phyloP scores from a whole-genome alignment of 768 basidiomycete species.

The Mrakia blollopis region DNA sequence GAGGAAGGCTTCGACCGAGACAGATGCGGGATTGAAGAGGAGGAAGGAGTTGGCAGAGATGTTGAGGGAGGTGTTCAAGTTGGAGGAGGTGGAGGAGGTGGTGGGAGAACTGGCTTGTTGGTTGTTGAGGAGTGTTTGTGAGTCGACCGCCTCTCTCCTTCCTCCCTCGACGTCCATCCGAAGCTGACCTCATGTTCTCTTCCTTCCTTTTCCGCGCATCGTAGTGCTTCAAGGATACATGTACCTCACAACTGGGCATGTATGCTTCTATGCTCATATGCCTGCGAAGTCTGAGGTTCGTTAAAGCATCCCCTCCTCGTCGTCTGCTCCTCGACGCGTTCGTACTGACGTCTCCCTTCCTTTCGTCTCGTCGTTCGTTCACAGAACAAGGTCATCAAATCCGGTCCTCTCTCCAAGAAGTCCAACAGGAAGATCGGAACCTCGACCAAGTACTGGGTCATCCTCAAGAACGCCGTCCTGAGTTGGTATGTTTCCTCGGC shows the following conservation, averaged over 20 bases:
- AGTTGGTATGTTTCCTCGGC: conserved; percentile 96
- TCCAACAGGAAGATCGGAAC: conserved; percentile 74
- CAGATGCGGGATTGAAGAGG: conserved; percentile 14
- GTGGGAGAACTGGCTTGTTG: conserved; percentile 87
- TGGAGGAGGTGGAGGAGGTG: conserved; percentile 77
- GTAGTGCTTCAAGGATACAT: conserved; percentile 93
- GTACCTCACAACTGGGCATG: conserved; percentile 85
- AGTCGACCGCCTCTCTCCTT: conserved; percentile 45
- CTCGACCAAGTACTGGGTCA: conserved; percentile 94
- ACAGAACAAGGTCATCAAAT: conserved; percentile 88
- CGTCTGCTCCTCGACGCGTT: background rate
- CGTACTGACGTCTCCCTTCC: background rate
- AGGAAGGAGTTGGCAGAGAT: conserved; percentile 69
- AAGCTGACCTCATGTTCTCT: background rate
- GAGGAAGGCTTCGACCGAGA: background rate
- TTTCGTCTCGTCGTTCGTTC: conserved; percentile 10
- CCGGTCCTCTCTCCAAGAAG: conserved; percentile 81
- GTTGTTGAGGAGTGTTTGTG: conserved; percentile 80
- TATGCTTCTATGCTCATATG: conserved; percentile 97
- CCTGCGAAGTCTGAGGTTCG: conserved; percentile 71
- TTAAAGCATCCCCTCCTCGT: background rate
- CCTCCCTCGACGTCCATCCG: background rate
- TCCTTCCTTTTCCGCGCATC: background rate
- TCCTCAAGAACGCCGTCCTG: conserved; percentile 89
- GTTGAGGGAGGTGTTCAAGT: conserved; percentile 77